Evolutionary conservation across 1,284 basidiomycete species (phyloP), one percentile per base, ranked within the genome.

Genomic region (Ustilago shanxiensis): DNA sequence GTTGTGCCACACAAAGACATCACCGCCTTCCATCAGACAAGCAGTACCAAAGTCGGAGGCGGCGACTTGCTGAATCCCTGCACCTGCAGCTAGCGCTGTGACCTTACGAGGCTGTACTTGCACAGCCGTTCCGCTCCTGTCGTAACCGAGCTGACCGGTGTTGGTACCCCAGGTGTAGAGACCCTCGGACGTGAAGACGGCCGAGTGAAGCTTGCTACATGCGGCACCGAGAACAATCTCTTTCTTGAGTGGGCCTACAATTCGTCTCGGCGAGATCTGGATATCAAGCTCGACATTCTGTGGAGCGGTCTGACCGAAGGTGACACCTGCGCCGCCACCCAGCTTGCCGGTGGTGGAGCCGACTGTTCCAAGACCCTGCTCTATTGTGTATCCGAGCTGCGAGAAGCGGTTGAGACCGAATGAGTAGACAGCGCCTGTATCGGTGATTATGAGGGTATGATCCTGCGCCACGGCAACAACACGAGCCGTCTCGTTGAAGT

Each of bases 111-210:
- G 96, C 2, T 90, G 83, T 2, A 93, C 86, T 86, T 98, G 96
- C 0, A 93, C 88, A 0, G 93, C 91, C 50, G 92, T 93, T 0
- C 92, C 89, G 51, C 66, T 72, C 20, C 76, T 69, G n/a, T 83
- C 83, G 81, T 87, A 87, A 66, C 95, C 95, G 3, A 99, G 89
- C 85, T 99, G 97, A 0, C 97, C 97, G 35, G 90, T 90, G 86
- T 98, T 98, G 26, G 93, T 95, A 0, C 96, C 97, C 95, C 95
- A 99, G 0, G 95, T 97, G 87, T 91, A 98, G 0, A 98, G 90
- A n/a, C 91, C 90, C 18, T 90, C 89, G 3, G 85, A 84, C 0
- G 95, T 97, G 92, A 94, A 99, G 84, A 94, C 96, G 1, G 91
- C 95, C 22, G 93, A 95, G 26, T 94, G 93, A 26, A 91, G 91